Base-by-base conservation (phyloP, 495 filamentous ascomycete genomes). In the Tuber aestivum region DNA sequence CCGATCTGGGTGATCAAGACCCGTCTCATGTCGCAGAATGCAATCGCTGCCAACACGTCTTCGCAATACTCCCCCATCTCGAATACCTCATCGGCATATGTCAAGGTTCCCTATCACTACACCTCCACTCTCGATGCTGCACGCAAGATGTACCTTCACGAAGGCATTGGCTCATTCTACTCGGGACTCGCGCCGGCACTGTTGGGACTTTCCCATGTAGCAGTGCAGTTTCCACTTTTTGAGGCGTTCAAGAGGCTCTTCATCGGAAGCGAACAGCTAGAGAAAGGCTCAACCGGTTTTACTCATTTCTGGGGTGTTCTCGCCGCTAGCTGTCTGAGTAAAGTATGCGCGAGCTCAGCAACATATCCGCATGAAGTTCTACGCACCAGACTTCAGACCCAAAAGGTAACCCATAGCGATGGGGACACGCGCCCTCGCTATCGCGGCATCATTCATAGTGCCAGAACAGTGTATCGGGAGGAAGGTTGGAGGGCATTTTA, bases 1-100 rank as follows among this genome's bases (percentile, higher is more conserved):
- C 95, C 95, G 0, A 99, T 99, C 75, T 99, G 95, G 95, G 96
- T 99, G 41, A 97, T 99, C 85, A 99, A 99, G 83, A 99, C 95
- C 44, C 89, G 95, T 76, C 88, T 99, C 56, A 97, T 97, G 95
- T 95, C 96, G 5, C 95, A 98, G 81, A 87, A 89, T 9, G 80
- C 79, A 20, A 77, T 80, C 70, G 82, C 81, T 69, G 75, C 78
- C 76, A 83, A 84, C 73, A 82, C 84, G 18, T 80, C 82, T 41
- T 40, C 80, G 75, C 78, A 82, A 84, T 65, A 79, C 84, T 73
- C 74, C 18, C 74, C 75, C 38, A 35, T 87, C 74, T 82, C 85
- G 44, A 85, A 82, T 69, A 83, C 86, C 20, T 85, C 86, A 56
- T 84, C 79, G 37, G 87, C 89, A 77, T 87, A 89, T 83, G 82